Evolutionary conservation across 768 basidiomycete genomes (phyloP).

Genomic region (Leucogyrophana mollusca): DNA sequence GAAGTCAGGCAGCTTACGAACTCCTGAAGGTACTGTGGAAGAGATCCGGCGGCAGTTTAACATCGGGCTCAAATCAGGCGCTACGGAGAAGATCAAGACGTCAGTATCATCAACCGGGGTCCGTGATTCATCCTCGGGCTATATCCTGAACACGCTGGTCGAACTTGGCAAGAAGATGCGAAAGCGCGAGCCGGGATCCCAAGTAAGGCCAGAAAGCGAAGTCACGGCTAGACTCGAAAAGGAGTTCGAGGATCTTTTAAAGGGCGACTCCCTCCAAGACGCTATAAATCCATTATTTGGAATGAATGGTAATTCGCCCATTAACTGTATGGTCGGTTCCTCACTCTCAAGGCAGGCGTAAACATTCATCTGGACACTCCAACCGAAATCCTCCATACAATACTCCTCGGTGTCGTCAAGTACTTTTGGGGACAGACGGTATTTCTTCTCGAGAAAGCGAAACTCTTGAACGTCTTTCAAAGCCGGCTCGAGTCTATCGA

Average conservation of each 20-base stretch:
- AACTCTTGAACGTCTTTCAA: constrained; percentile 16
- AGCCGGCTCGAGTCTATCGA: constrained; percentile 19
- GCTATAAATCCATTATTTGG: constrained; percentile 4
- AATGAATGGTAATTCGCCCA: background rate
- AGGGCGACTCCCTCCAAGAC: background rate
- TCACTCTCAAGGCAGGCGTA: constrained; percentile 24
- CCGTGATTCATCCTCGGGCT: constrained; percentile 1
- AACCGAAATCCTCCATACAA: constrained; percentile 28
- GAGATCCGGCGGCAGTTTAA: background rate
- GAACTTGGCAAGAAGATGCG: constrained; percentile 7
- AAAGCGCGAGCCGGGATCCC: background rate
- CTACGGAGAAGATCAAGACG: background rate
- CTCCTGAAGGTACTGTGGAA: constrained; percentile 17
- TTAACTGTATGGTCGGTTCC: background rate
- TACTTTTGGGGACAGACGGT: constrained; percentile 24
- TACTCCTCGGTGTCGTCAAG: constrained; percentile 30
- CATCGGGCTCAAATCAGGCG: background rate
- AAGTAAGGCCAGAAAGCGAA: background rate
- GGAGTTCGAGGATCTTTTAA: background rate
- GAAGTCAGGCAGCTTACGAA: background rate
- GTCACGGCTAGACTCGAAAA: background rate
- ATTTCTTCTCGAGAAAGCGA: constrained; percentile 14
- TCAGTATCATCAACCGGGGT: background rate
- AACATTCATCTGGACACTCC: constrained; percentile 32
- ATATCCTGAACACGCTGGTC: background rate